Percentiles rank a stretch among this genome's conserved stretches.
Evolutionary conservation across 2,329 filamentous ascomycete genomes (phyloP).

Genomic region (Apiospora kogelbergensis): DNA sequence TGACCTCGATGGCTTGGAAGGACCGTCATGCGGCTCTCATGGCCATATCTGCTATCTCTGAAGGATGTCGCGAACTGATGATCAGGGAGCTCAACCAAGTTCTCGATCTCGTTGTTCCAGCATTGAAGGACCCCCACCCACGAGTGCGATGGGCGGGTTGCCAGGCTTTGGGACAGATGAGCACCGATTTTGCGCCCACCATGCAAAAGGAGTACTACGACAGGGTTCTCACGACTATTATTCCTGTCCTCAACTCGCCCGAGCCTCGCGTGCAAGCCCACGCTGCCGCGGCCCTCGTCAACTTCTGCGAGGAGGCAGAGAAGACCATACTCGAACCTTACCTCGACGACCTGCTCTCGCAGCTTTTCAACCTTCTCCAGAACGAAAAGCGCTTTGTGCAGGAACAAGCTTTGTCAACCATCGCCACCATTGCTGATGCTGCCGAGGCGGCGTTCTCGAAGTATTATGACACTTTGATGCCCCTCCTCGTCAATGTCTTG

Average conservation of each 20-base stretch:
- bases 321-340: slow-evolving; percentile 90
- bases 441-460: slow-evolving; percentile 92
- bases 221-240: slow-evolving; percentile 83
- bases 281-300: slow-evolving; percentile 94
- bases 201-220: slow-evolving; percentile 98
- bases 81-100: slow-evolving; percentile 92
- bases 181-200: slow-evolving; percentile 94
- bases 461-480: slow-evolving; percentile 97
- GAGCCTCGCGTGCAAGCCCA: slow-evolving; percentile 96
- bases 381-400: slow-evolving; percentile 96
- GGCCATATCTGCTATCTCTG: slow-evolving; percentile 98
- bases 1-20: slow-evolving; percentile 90
- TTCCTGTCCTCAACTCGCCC: slow-evolving; percentile 85
- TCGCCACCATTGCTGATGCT: slow-evolving; percentile 98
- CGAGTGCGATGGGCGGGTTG: slow-evolving; percentile 96
- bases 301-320: slow-evolving; percentile 98
- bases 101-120: slow-evolving; percentile 89
- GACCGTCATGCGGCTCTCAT: slow-evolving; percentile 96
- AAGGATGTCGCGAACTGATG: slow-evolving; percentile 96
- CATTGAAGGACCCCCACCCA: slow-evolving; percentile 84
- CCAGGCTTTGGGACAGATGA: slow-evolving; percentile 99
- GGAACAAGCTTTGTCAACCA: slow-evolving; percentile 95
- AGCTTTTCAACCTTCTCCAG: slow-evolving; percentile 83
- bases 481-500: slow-evolving; percentile 85
- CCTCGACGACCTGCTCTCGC: slow-evolving; percentile 80